phyloP scores from a whole-genome alignment of 1,284 basidiomycete genomes.

The Irpex lacteus region DNA sequence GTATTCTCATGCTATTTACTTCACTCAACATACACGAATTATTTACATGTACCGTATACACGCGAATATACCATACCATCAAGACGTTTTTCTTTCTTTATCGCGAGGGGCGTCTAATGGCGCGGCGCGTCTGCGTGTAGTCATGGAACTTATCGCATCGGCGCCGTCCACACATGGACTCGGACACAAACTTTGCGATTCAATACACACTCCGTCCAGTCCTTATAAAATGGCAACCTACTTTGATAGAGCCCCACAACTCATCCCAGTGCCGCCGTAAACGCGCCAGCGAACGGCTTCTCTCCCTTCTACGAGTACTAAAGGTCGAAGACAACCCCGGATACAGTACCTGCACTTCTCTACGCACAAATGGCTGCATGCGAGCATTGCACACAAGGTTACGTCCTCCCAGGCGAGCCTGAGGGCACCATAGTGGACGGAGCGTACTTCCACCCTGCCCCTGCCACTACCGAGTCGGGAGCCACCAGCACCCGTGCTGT shows the following conservation, averaged over 20 bases:
- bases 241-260: neutral
- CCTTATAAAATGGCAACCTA: neutral
- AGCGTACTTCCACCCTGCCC: conserved; percentile 39
- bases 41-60: too few species aligned
- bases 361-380: conserved; percentile 30
- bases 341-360: neutral
- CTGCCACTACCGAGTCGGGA: conserved; percentile 17
- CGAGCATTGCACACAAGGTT: conserved; percentile 36
- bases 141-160: neutral
- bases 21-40: too few species aligned
- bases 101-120: too few species aligned
- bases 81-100: too few species aligned
- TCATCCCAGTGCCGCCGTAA: neutral
- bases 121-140: neutral
- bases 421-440: conserved; percentile 35
- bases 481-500: conserved; percentile 36
- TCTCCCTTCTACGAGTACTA: neutral
- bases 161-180: neutral
- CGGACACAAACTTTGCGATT: too few species aligned
- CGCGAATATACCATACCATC: too few species aligned
- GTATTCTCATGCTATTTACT: too few species aligned
- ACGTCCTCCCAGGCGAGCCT: conserved; percentile 41
- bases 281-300: neutral
- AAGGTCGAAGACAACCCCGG: too few species aligned
- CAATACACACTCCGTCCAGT: neutral